A percentile compares a stretch with the other conserved stretches of the same genome.
Evolutionary conservation across 1,284 basidiomycete species (phyloP).

Genomic region (Puccinia hordei): DNA sequence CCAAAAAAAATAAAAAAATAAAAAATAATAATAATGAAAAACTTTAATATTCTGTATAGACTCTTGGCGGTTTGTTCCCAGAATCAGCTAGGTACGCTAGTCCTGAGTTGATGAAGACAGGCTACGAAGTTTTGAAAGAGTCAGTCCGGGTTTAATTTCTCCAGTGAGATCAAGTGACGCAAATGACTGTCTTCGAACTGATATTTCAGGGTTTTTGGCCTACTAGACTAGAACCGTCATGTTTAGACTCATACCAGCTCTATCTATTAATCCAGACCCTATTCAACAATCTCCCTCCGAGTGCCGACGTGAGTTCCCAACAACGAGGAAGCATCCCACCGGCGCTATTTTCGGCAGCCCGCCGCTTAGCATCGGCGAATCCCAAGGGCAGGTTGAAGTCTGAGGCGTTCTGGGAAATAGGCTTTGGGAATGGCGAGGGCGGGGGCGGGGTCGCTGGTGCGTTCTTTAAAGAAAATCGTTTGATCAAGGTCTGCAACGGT

Average conservation of each 20-base stretch:
- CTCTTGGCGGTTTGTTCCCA: slow-evolving; percentile 56
- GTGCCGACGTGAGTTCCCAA: slow-evolving; percentile 60
- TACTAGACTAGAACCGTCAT: slow-evolving; percentile 69
- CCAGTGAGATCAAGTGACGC: background rate
- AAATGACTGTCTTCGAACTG: slow-evolving; percentile 19
- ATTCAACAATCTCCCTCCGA: slow-evolving; percentile 71
- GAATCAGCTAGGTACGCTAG: slow-evolving; percentile 62
- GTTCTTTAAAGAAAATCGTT: slow-evolving; percentile 80
- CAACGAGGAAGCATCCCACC: slow-evolving; percentile 74
- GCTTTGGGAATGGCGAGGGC: slow-evolving; percentile 36
- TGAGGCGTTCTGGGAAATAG: slow-evolving; percentile 71
- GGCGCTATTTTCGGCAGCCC: slow-evolving; percentile 76
- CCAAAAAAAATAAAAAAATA: too few species aligned
- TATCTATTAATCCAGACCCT: slow-evolving; percentile 79
- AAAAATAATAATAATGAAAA: too few species aligned
- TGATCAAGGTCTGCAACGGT: slow-evolving; percentile 81
- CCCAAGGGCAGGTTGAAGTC: slow-evolving; percentile 75
- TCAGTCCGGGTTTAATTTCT: slow-evolving; percentile 60
- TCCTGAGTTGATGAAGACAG: slow-evolving; percentile 87
- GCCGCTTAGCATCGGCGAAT: slow-evolving; percentile 84
- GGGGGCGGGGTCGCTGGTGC: slow-evolving; percentile 62
- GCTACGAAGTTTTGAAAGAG: slow-evolving; percentile 83
- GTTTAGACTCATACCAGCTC: slow-evolving; percentile 80
- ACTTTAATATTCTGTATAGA: slow-evolving; percentile 30
- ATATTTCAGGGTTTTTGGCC: background rate